These are phyloP conservation scores for Boletus huronensis DNA, from an alignment of 768 basidiomycete species.

Conservation along the genomic window DNA sequence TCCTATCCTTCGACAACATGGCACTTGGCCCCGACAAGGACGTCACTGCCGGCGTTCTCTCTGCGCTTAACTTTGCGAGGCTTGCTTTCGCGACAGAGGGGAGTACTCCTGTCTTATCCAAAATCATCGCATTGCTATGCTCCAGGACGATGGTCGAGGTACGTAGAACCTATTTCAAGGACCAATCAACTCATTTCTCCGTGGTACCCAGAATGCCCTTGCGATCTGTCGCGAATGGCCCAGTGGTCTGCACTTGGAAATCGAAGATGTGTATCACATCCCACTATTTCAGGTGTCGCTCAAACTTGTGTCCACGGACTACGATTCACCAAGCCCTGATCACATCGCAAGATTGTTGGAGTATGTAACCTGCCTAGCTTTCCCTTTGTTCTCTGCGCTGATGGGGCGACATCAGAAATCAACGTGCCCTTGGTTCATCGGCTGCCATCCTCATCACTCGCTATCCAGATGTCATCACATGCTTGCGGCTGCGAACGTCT, in stretches of 20 bases:
- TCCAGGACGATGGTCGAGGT: conserved; percentile 21
- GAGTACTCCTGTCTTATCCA: conserved; percentile 4
- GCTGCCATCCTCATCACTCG: conserved; percentile 50
- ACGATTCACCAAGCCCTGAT: conserved; percentile 32
- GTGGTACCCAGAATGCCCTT: conserved; percentile 44
- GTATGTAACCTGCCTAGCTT: conserved; percentile 7
- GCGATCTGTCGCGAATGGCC: conserved; percentile 50
- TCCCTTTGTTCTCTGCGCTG: neutral
- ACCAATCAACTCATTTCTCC: neutral
- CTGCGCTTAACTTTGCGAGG: conserved; percentile 56
- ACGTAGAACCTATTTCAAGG: neutral
- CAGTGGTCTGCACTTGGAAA: conserved; percentile 41
- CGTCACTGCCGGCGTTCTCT: conserved; percentile 49
- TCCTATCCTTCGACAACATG: conserved; percentile 42
- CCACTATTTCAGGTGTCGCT: conserved; percentile 47
- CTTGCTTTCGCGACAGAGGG: conserved; percentile 34
- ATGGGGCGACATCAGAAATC: conserved; percentile 20
- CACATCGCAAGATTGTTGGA: conserved; percentile 28
- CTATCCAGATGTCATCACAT: conserved; percentile 55
- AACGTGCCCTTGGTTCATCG: conserved; percentile 15
- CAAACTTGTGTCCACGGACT: conserved; percentile 33
- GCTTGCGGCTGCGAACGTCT: conserved; percentile 35
- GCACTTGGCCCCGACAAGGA: conserved; percentile 34
- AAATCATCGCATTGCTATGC: conserved; percentile 10
- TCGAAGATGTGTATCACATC: conserved; percentile 45